Evolutionary conservation across 2,329 filamentous ascomycete genomes (phyloP).

Genomic region (Colletotrichum neosansevieriae): DNA sequence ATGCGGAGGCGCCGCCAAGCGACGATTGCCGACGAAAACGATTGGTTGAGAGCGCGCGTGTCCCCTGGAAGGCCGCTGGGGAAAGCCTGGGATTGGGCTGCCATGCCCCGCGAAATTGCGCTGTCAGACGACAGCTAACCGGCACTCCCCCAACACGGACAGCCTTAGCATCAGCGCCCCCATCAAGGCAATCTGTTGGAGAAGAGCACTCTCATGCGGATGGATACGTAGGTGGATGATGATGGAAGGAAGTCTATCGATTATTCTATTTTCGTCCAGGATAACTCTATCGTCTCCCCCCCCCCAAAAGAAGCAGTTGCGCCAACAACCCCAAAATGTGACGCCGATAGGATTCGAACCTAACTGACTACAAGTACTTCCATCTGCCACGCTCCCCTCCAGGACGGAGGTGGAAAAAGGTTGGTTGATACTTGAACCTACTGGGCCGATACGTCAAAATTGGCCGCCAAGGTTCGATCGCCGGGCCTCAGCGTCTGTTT

Average conservation of each 20-base stretch:
- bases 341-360: no score
- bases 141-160: background rate
- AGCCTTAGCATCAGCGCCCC: background rate
- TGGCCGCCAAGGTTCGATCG: slow-evolving; percentile 15
- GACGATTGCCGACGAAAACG: slow-evolving; percentile 37
- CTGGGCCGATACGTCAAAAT: background rate
- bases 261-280: slow-evolving; percentile 22
- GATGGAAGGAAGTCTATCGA: background rate
- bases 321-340: no score
- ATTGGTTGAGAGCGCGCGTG: slow-evolving; percentile 26
- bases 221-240: background rate
- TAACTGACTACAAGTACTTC: no score
- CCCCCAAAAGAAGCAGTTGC: no score
- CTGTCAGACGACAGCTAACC: slow-evolving; percentile 17
- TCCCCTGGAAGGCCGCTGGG: slow-evolving; percentile 28
- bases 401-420: background rate
- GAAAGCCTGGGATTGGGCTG: slow-evolving; percentile 16
- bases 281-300: slow-evolving; percentile 7
- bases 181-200: slow-evolving; percentile 1
- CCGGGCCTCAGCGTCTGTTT: slow-evolving; percentile 27
- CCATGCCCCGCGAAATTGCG: slow-evolving; percentile 25
- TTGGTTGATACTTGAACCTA: background rate
- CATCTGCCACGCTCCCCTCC: no score
- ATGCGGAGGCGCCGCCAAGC: slow-evolving; percentile 38
- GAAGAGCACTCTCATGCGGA: slow-evolving; percentile 15